Conservation (phyloP, 2,329 filamentous ascomycete species). For the Ceratocystis alfenasii region DNA sequence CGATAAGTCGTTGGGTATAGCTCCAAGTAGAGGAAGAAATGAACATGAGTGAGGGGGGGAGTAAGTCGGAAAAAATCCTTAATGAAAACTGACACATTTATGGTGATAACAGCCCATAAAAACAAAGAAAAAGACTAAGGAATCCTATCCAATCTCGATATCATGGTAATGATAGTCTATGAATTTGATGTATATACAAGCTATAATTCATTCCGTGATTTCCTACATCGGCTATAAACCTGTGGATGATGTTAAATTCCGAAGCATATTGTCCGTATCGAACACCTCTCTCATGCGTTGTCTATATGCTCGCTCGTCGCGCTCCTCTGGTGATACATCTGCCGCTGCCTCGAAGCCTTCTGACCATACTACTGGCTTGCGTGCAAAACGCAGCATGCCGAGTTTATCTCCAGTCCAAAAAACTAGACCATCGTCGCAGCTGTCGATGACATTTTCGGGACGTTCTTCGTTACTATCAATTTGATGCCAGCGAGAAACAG, state of each 20-base stretch:
- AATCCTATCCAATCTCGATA: background rate
- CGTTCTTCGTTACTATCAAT: background rate
- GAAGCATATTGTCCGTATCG: conserved; percentile 50
- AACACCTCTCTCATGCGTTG: conserved; percentile 65
- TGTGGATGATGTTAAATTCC: conserved; percentile 1
- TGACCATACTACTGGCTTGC: conserved; percentile 36
- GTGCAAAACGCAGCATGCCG: conserved; percentile 56
- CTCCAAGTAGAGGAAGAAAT: no score
- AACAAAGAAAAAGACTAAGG: background rate
- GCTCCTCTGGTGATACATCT: conserved; percentile 36
- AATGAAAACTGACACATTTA: background rate
- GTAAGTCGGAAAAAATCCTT: no score
- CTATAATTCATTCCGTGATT: background rate
- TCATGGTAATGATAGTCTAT: background rate
- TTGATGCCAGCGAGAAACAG: conserved; percentile 26
- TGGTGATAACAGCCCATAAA: background rate
- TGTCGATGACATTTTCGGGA: conserved; percentile 17
- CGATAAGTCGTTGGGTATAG: no score
- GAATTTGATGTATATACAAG: background rate
- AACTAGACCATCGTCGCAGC: conserved; percentile 56
- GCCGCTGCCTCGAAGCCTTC: conserved; percentile 41
- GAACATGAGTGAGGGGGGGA: no score
- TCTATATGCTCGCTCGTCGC: conserved; percentile 43
- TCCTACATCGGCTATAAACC: background rate
- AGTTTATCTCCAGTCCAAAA: conserved; percentile 83